A percentile compares a stretch with the other conserved stretches of the same genome.
Evolutionary conservation across 2,329 filamentous ascomycete species (phyloP).

Genomic region (Emergomyces orientalis): DNA sequence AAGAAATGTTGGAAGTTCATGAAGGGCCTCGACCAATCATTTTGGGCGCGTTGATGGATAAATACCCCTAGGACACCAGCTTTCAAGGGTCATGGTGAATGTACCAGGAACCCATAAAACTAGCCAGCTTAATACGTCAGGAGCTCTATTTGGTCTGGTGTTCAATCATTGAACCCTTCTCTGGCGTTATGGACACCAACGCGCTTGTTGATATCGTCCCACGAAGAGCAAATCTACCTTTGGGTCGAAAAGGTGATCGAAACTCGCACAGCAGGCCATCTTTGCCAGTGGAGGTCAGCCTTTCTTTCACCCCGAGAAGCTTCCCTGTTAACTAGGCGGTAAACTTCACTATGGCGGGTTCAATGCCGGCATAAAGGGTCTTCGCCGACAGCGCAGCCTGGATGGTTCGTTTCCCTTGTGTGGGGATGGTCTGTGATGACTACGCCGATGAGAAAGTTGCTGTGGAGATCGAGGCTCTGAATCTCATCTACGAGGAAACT

Average conservation of each 20-base stretch:
- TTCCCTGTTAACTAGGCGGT: slow-evolving; percentile 26
- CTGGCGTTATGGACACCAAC: slow-evolving; percentile 20
- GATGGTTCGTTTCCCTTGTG: slow-evolving; percentile 26
- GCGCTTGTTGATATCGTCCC: slow-evolving; percentile 17
- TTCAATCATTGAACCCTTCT: slow-evolving; percentile 6
- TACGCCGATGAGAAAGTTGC: slow-evolving; percentile 25
- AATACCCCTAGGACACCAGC: no score
- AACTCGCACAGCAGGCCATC: slow-evolving; percentile 14
- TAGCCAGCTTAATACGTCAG: no score
- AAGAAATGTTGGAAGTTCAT: no score
- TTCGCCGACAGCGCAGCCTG: slow-evolving; percentile 23
- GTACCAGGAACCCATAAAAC: no score
- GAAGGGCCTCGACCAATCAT: no score
- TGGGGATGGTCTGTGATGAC: slow-evolving; percentile 22
- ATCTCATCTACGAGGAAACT: slow-evolving; percentile 20
- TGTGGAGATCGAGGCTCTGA: slow-evolving; percentile 24
- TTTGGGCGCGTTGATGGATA: no score
- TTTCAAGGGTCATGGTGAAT: no score
- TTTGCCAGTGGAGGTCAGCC: slow-evolving; percentile 27
- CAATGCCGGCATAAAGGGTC: slow-evolving; percentile 26
- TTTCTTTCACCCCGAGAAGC: slow-evolving; percentile 28
- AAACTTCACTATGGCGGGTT: slow-evolving; percentile 27
- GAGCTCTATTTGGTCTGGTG: no score
- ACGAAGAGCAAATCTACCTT: slow-evolving; percentile 17
- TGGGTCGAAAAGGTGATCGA: slow-evolving; percentile 22